Base-by-base conservation (phyloP, 257 asterid genomes). In the Petrea volubilis region DNA sequence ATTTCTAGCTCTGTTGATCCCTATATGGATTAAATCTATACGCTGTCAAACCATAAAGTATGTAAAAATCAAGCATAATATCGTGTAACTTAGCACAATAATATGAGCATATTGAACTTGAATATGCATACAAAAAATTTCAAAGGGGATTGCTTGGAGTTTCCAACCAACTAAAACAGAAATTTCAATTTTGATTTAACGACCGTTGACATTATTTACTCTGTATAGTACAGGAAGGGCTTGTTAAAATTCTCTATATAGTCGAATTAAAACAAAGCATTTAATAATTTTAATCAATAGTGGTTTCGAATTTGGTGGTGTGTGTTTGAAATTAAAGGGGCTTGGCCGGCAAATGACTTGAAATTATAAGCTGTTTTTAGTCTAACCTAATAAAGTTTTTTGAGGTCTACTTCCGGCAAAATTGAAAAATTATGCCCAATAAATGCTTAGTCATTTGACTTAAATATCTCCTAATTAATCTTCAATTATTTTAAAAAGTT, bases 271-370 rank as follows among this genome's bases (percentile, higher is more conserved):
- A 60, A 41, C 9, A 20, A 40, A 36, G 36, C 43, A 66, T 60
- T 41, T 63, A 38, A 63, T 43, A 29, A 15, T 47, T 3, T n/a
- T 47, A 47, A 3, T 23, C 20, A 72, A 41, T 27, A 52, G 56
- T 79, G 56, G 74, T 64, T 79, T 60, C 2, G 51, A 15, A 66
- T 71, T 75, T 63, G 79, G 79, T 80, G 60, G 51, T 36, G 27
- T 36, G 27, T 71, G 78, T 67, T 79, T 80, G 84, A 76, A 72
- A 62, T 62, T 67, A 2, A 41, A 61, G 59, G 64, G 24, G 29
- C 38, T 63, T 47, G 72, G 72, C 47, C 60, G 70, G 73, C 57
- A 69, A 12, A 58, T 17, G 62, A 64, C 72, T 63, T 63, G 8
- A 51, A 61, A 24, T 27, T 47, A 49, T n/a, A 7, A 58, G 60